phyloP scores from a whole-genome alignment of 805 yeast species.

The Yarrowia hollandica region DNA sequence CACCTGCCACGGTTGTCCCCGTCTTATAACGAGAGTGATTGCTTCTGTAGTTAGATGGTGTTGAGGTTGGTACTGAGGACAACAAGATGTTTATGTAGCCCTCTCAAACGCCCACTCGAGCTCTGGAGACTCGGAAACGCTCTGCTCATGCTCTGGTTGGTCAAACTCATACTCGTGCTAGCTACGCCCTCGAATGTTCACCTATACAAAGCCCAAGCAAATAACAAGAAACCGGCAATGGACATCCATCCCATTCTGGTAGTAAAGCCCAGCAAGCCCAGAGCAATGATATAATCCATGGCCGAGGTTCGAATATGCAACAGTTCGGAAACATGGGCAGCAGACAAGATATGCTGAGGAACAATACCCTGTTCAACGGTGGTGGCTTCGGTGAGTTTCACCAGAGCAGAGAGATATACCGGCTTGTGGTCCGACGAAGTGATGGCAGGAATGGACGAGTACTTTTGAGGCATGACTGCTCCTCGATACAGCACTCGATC shows the following conservation, averaged over 20 bases:
- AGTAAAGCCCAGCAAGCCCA: conserved; percentile 9
- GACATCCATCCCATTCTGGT: conserved; percentile 18
- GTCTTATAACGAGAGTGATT: too few species aligned
- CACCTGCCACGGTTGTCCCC: too few species aligned
- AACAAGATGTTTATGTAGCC: too few species aligned
- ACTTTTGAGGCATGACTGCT: conserved; percentile 44
- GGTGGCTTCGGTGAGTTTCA: background rate
- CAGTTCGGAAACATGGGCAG: conserved; percentile 13
- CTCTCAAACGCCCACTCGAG: too few species aligned
- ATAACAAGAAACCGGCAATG: conserved; percentile 5
- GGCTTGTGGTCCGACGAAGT: conserved; percentile 79
- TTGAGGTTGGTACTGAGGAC: background rate
- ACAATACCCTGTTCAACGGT: background rate
- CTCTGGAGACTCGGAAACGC: too few species aligned
- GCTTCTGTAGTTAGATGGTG: background rate
- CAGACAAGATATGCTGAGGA: conserved; percentile 8
- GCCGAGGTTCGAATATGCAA: conserved; percentile 19
- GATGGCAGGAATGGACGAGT: conserved; percentile 52
- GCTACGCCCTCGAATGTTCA: background rate
- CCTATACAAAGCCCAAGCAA: conserved; percentile 12
- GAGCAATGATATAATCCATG: conserved; percentile 14
- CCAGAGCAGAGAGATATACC: conserved; percentile 50
- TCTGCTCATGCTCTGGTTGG: background rate
- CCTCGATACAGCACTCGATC: conserved; percentile 67
- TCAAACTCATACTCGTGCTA: background rate